Base-by-base conservation (phyloP, 2,329 filamentous ascomycete genomes). In the Orbilia ellipsospora region DNA sequence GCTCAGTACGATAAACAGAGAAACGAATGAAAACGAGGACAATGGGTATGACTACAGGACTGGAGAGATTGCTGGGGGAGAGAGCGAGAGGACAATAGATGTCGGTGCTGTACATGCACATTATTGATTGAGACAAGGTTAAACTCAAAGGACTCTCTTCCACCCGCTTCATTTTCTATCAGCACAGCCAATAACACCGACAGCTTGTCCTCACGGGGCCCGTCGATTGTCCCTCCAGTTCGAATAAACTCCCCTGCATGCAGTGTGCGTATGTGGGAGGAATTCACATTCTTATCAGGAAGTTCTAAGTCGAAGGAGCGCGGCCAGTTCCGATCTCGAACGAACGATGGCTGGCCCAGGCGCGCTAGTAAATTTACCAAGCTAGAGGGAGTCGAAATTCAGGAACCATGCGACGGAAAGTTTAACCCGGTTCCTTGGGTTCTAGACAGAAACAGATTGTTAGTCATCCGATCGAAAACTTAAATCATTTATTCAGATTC, bases 271-370 rank as follows among this genome's bases (percentile, higher is more conserved):
- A 36, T 36, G 16, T 28, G 44, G 64, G 64, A 68, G 65, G 56
- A 69, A 63, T 70, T 70, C 66, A 62, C 66, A 57, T 70, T 36
- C 66, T 70, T 63, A 70, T 70, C 66, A 70, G 66, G 66, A 70
- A 70, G 66, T 59, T 70, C 66, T 51, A 70, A 48, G 31, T 36
- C 51, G 45, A 69, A n/a, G 18, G 57, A 62, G 57, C 57, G 57
- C 66, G 66, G 66, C 57, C 66, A 63, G 66, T 70, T 70, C 66
- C 66, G 66, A 70, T 50, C 15, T 56, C 54, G 54, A 23, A 23
- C 23, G 23, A 18, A n/a, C 3, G 28, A n/a, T 56, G 26, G 31
- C 36, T 7, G 7, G 28, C 28, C 45, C n/a, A 16, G 23, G 15
- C 2, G 16, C n/a, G 18, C 40, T 40, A 18, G 16, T 51, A 40